Evolutionary conservation across 2,329 filamentous ascomycete species (phyloP), one percentile per base, ranked within the genome.

Genomic region (Calonectria montana): DNA sequence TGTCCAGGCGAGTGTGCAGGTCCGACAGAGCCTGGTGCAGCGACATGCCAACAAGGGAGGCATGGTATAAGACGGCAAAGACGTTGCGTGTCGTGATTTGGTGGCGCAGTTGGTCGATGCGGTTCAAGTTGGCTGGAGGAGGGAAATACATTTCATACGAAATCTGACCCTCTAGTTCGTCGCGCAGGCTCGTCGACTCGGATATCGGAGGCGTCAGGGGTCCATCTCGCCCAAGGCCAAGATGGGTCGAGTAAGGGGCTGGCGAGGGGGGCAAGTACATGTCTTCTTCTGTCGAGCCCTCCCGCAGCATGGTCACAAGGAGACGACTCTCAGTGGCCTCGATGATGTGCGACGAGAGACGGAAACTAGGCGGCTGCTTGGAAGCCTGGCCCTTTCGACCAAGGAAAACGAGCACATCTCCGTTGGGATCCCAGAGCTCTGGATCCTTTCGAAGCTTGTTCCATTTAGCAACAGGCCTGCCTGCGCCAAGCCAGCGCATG

Each of bases 11-110:
- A 9, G 87, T 83, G 45, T 91, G 90, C 0, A 94, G 83, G 75
- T 93, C 92, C 0, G 84, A 85, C 6, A 94, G 82, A 41, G 92
- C 91, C 75, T 93, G 90, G 74, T 88, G 89, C 0, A 94, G 80
- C 5, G 91, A 91, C 1, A 90, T 78, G 0, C 92, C 92, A 2
- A 94, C 91, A 0, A 94, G 85, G 0, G 92, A 91, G 25, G 90
- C 89, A 64, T 90, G 87, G 76, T 90, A 91, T 2, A 94, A 81
- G 39, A 94, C 82, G 0, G 92, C 92, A 75, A 94, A 91, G 53
- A 94, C 88, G 76, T 94, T 94, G 23, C 92, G 88, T 1, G 92
- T 92, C 0, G 92, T 91, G 57, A 94, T 86, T 74, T 92, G 90
- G 73, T 93, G 87, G 1, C 90, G 85, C 1, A 88, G 85, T 66